These are phyloP conservation scores for Marchantia polymorpha DNA, from an alignment of 225 moss, liverwort and hornwort genomes.

Conservation along the genomic window DNA sequence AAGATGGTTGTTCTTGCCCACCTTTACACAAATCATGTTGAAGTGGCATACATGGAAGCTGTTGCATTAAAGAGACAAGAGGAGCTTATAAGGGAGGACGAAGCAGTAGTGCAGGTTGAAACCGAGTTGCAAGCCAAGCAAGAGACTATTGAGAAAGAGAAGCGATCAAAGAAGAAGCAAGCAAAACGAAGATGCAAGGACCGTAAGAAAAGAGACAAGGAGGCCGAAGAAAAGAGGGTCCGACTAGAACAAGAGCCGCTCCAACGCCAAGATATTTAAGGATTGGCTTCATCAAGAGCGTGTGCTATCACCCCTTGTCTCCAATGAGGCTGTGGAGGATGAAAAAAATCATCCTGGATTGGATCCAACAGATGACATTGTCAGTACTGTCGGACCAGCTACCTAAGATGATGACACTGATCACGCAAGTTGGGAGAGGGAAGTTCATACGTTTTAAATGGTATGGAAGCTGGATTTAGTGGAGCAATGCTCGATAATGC, in stretches of 20 bases:
- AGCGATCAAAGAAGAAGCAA: slow-evolving; percentile 98
- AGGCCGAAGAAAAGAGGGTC: slow-evolving; percentile 81
- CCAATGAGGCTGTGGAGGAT: slow-evolving; percentile 70
- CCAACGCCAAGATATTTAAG: slow-evolving; percentile 61
- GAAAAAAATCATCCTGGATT: slow-evolving; percentile 83
- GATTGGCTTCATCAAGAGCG: slow-evolving; percentile 61
- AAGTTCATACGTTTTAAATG: slow-evolving; percentile 70
- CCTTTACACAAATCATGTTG: slow-evolving; percentile 95
- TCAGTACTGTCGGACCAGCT: slow-evolving; percentile 81
- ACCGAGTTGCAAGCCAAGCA: slow-evolving; percentile 92
- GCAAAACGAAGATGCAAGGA: slow-evolving; percentile 98
- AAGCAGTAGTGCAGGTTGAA: slow-evolving; percentile 94
- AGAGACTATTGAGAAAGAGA: slow-evolving; percentile 97
- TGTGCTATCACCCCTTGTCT: slow-evolving; percentile 50
- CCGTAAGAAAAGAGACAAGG: slow-evolving; percentile 96
- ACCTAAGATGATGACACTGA: slow-evolving; percentile 82
- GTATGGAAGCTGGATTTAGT: slow-evolving; percentile 92
- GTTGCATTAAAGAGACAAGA: slow-evolving; percentile 97
- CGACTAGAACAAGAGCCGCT: slow-evolving; percentile 78
- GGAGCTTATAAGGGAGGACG: slow-evolving; percentile 97
- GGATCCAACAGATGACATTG: slow-evolving; percentile 71
- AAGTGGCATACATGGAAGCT: slow-evolving; percentile 99
- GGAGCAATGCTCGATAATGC: slow-evolving; percentile 71
- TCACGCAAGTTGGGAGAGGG: slow-evolving; percentile 87
- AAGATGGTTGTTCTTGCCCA: slow-evolving; percentile 98